A percentile compares a stretch with the other conserved stretches of the same genome.
Conservation (phyloP, 2,329 filamentous ascomycete species). For the Hyphodiscus sp. region DNA sequence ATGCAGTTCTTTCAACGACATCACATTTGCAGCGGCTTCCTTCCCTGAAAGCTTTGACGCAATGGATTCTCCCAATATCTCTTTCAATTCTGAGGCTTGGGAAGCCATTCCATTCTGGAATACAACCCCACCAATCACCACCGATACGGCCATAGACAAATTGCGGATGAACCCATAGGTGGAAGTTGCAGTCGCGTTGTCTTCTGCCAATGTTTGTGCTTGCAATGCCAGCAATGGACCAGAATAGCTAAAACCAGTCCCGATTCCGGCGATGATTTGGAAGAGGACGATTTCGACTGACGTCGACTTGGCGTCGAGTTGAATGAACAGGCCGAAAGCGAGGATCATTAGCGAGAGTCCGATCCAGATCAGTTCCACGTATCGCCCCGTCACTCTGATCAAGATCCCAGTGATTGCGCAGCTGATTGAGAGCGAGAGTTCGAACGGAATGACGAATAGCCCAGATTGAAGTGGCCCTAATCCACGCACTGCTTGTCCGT, state of each 20-base stretch:
- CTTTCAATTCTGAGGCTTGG: neutral
- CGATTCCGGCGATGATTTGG: conserved; percentile 44
- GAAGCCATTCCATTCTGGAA: conserved; percentile 31
- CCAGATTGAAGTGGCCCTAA: conserved; percentile 65
- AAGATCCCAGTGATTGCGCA: conserved; percentile 41
- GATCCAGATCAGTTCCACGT: conserved; percentile 39
- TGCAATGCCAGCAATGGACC: conserved; percentile 51
- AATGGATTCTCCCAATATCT: neutral
- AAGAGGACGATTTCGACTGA: conserved; percentile 39
- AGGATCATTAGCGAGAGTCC: conserved; percentile 36
- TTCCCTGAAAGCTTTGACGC: neutral
- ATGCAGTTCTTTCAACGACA: neutral
- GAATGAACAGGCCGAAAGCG: conserved; percentile 40
- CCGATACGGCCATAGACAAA: conserved; percentile 35
- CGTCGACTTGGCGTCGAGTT: conserved; percentile 31
- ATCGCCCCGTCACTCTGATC: conserved; percentile 43
- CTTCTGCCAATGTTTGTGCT: conserved; percentile 34
- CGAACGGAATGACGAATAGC: conserved; percentile 65
- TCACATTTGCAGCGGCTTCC: neutral
- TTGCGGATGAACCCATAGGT: conserved; percentile 42
- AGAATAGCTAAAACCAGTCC: conserved; percentile 45
- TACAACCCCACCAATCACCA: conserved; percentile 40
- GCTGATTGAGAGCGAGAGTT: conserved; percentile 54
- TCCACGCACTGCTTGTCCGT: conserved; percentile 72
- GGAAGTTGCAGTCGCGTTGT: conserved; percentile 42